phyloP scores from a whole-genome alignment of 345 rosid species.

The Heritiera littoralis region DNA sequence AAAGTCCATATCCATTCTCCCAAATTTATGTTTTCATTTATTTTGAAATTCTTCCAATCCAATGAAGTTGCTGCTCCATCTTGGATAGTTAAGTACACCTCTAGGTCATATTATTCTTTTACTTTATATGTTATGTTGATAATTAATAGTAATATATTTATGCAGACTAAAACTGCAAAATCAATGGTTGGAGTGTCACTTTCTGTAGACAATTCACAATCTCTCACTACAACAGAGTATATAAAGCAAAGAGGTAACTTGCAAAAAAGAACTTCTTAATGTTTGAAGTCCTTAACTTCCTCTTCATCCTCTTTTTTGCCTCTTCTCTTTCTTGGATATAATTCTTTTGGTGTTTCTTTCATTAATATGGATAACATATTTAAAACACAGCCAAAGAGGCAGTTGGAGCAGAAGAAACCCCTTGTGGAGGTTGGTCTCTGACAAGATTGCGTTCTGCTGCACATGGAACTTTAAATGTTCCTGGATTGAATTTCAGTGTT shows the following conservation, averaged over 20 bases:
- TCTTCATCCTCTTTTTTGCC: neutral
- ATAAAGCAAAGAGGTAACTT: conserved; percentile 73
- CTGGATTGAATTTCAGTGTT: conserved; percentile 76
- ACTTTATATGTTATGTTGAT: neutral
- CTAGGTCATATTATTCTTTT: conserved; percentile 13
- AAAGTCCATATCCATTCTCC: no score
- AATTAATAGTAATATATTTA: conserved; percentile 27
- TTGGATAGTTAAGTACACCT: conserved; percentile 6
- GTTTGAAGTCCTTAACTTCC: conserved; percentile 2
- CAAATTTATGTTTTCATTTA: neutral
- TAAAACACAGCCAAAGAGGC: conserved; percentile 75
- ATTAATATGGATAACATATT: conserved; percentile 9
- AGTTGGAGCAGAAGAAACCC: conserved; percentile 90
- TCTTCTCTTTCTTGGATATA: conserved; percentile 8
- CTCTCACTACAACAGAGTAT: conserved; percentile 65
- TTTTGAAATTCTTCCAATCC: neutral
- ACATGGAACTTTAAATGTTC: conserved; percentile 83
- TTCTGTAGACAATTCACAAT: conserved; percentile 70
- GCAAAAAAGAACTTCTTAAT: neutral
- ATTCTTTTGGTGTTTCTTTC: conserved; percentile 10
- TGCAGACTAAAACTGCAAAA: conserved; percentile 93
- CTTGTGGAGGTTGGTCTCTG: conserved; percentile 90
- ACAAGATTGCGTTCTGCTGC: conserved; percentile 90
- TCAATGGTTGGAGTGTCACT: conserved; percentile 75
- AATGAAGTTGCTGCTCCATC: conserved; percentile 14